A percentile compares a stretch with the other conserved stretches of the same genome.
Conservation (phyloP, 352 stramenopile genomes). For the Phytophthora aleatoria region DNA sequence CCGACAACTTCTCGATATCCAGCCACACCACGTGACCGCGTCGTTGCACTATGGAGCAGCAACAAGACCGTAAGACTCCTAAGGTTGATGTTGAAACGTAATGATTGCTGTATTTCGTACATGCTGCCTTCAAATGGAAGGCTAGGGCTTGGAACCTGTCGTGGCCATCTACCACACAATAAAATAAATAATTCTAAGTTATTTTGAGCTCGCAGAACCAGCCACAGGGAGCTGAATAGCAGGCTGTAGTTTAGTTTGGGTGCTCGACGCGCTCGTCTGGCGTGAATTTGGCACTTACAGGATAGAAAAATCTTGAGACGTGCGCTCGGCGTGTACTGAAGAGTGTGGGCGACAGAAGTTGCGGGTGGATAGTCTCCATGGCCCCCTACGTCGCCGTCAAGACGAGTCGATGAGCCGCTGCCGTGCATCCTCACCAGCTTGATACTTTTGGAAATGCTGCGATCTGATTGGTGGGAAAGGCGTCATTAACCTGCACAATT, state of each 20-base stretch:
- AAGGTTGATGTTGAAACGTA: not conserved
- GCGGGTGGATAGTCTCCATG: not conserved
- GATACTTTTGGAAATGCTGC: conserved; percentile 6
- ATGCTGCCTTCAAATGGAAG: conserved; percentile 66
- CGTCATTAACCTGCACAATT: conserved; percentile 13
- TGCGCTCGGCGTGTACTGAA: conserved; percentile 49
- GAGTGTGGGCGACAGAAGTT: conserved; percentile 14
- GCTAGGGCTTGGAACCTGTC: conserved; percentile 75
- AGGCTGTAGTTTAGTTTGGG: not conserved
- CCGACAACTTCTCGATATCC: conserved; percentile 70
- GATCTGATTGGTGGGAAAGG: conserved; percentile 15
- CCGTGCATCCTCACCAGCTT: conserved; percentile 13
- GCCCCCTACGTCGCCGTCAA: conserved; percentile 13
- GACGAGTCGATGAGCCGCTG: not conserved
- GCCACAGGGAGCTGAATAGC: not conserved
- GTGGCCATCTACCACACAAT: conserved; percentile 55
- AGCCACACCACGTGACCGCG: conserved; percentile 75
- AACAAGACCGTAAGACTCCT: not conserved
- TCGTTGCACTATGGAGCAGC: conserved; percentile 52
- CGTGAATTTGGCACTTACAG: conserved; percentile 37
- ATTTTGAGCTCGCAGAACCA: not conserved
- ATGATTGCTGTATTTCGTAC: conserved; percentile 34
- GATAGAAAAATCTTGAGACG: conserved; percentile 79
- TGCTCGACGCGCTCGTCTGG: not conserved
- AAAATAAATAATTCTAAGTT: not conserved